Percentiles rank a stretch among this genome's conserved stretches.
These are phyloP conservation scores for Saksenaea vasiformis DNA, from an alignment of 371 early-diverging fungal genomes.

Conservation along the genomic window DNA sequence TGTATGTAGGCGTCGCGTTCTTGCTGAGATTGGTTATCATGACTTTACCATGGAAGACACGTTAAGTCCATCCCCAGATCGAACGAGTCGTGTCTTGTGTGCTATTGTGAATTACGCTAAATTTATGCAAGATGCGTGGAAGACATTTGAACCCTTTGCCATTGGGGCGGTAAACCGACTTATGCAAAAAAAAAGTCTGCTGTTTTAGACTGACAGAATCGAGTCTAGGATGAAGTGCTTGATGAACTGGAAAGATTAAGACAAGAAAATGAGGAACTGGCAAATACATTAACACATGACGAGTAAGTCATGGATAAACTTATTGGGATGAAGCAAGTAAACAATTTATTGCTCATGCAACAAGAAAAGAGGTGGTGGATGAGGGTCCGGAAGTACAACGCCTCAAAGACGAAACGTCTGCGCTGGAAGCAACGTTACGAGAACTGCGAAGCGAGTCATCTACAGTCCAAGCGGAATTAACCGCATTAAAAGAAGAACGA, in stretches of 20 bases:
- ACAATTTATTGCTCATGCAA: neutral
- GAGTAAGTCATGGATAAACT: neutral
- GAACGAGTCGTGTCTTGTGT: conserved; percentile 22
- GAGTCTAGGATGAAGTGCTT: conserved; percentile 1
- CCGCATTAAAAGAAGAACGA: conserved; percentile 15
- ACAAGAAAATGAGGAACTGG: conserved; percentile 2
- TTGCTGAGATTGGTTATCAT: conserved; percentile 14
- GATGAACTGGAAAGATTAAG: conserved; percentile 5
- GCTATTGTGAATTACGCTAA: conserved; percentile 25
- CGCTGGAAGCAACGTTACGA: conserved; percentile 5
- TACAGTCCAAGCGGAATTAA: conserved; percentile 3
- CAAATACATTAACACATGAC: neutral
- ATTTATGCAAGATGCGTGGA: conserved; percentile 22
- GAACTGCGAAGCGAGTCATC: conserved; percentile 9
- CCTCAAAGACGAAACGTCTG: conserved; percentile 5
- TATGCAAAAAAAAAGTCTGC: no score
- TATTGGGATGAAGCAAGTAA: neutral
- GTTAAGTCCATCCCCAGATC: conserved; percentile 19
- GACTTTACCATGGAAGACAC: conserved; percentile 18
- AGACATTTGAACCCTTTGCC: conserved; percentile 15
- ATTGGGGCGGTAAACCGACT: conserved; percentile 1
- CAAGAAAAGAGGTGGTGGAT: conserved; percentile 2
- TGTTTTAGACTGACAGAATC: neutral
- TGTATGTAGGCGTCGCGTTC: conserved; percentile 10
- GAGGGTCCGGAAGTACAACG: conserved; percentile 10